Percentiles rank a stretch among this genome's conserved stretches.
These are phyloP conservation scores for Penicillium oxalicum DNA, from an alignment of 2,329 filamentous ascomycete species.

Conservation along the genomic window DNA sequence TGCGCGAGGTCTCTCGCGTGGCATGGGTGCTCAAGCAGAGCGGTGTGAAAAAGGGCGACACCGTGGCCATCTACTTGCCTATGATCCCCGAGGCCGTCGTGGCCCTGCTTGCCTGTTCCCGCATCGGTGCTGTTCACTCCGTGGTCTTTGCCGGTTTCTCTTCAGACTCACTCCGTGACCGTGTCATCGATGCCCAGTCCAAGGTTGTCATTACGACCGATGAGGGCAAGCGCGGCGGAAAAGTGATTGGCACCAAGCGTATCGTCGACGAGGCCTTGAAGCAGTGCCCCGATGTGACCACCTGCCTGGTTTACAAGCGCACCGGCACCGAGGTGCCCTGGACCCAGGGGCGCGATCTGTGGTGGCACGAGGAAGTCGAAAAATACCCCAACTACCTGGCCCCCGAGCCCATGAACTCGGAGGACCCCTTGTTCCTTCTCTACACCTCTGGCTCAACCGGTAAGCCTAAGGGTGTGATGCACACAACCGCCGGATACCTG, in stretches of 20 bases:
- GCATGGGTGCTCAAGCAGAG: slow-evolving; percentile 88
- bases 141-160: slow-evolving; percentile 98
- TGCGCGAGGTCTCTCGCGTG: slow-evolving; percentile 82
- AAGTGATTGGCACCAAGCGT: slow-evolving; percentile 96
- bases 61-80: slow-evolving; percentile 91
- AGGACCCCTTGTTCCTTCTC: slow-evolving; percentile 93
- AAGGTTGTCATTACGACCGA: slow-evolving; percentile 96
- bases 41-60: slow-evolving; percentile 95
- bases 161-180: slow-evolving; percentile 89
- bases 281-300: slow-evolving; percentile 82
- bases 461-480: slow-evolving; percentile 98
- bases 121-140: slow-evolving; percentile 93
- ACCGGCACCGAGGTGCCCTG: slow-evolving; percentile 89
- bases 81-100: slow-evolving; percentile 97
- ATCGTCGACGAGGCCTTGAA: slow-evolving; percentile 97
- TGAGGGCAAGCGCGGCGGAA: slow-evolving; percentile 96
- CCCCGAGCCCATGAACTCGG: slow-evolving; percentile 81
- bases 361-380: slow-evolving; percentile 98
- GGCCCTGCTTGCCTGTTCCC: slow-evolving; percentile 81
- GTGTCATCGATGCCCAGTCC: slow-evolving; percentile 82
- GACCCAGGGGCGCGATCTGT: slow-evolving; percentile 81
- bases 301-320: slow-evolving; percentile 88
- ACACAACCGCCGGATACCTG: slow-evolving; percentile 94
- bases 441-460: slow-evolving; percentile 98
- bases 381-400: slow-evolving; percentile 93